Base-by-base conservation (phyloP, 257 asterid species). In the Dorcoceras hygrometricum region DNA sequence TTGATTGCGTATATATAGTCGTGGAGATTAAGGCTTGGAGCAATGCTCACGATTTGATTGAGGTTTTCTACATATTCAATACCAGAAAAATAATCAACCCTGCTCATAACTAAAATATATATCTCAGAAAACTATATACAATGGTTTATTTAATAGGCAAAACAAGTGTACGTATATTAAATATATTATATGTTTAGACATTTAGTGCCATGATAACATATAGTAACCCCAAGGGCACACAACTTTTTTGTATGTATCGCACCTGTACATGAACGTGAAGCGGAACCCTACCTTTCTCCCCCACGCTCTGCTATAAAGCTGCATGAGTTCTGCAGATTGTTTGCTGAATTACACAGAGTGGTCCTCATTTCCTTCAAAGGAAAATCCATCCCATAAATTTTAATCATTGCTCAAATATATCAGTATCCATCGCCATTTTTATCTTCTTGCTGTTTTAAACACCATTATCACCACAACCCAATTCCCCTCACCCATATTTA, bases 251-350 rank as follows among this genome's bases (percentile, higher is more conserved):
- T 78, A 81, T 28, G 81, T 64, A 81, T 70, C 75, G 63, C 34
- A 67, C 63, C 50, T 46, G 68, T 34, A 9, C 14, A 34, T 46
- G 80, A 81, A 81, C 86, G 86, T 78, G 83, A 78, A 57, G 77
- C 62, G 76, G 63, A 78, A 78, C 86, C 86, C 83, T 78, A 78
- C 86, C 77, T 78, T 78, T 67, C 76, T 57, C 72, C 70, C 51
- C 77, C 83, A 69, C 86, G 77, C 81, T 78, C 83, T 78, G 83
- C 74, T 81, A 54, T 66, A 81, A 81, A 81, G 86, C 86, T 81
- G 86, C 81, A 72, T 75, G 70, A 71, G 65, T 64, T 59, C 69
- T 14, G 74, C 67, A 67, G 56, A 78, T 71, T 78, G 76, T 78
- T 78, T 81, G 73, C 81, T 78, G 76, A 78, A 78, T 78, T 78